Evolutionary conservation across 225 moss, liverwort and hornwort species (phyloP), one percentile per base, ranked within the genome.

Genomic region (Bryum argenteum): DNA sequence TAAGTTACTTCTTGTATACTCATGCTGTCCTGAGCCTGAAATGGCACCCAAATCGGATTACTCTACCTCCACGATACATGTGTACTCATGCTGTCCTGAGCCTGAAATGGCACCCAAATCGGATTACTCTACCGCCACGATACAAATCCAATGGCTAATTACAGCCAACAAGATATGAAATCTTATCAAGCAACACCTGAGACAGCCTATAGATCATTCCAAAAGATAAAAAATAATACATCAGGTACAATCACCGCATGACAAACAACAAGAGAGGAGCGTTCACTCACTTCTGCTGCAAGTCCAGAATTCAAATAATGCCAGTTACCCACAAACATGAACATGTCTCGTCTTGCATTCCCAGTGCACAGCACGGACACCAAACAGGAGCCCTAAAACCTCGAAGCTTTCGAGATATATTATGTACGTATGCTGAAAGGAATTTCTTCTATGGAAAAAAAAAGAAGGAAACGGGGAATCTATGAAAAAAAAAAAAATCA

Each of bases 241-340:
- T 43, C 81, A 79, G 73, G 60, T 64, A 75, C 81, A 84, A 69
- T 40, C 41, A 71, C 40, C 51, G 43, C 18, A 41, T 65, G 67
- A 61, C 60, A 47, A 48, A 64, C 19, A 44, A 33, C 55, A 71
- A 39, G 44, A 60, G 52, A 59, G 70, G 56, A 63, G 63, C 45
- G 20, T 71, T 37, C 53, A 51, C 43, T 75, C 67, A 19, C 64
- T 59, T 57, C 73, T 41, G 55, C 54, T 66, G 63, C 69, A 72
- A 69, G 61, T 58, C 67, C 66, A 74, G 54, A 78, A 51, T 70
- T 70, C 55, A 55, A 44, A 61, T 24, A 60, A 60, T 65, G 51
- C 50, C 67, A 66, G 14, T 54, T 21, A 40, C 60, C 64, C 60
- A 72, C 37, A 59, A 60, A 59, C 33, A 33, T 33, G 26, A 69